Base-by-base conservation (phyloP, 352 stramenopile species). In the Phytophthora tentaculata region DNA sequence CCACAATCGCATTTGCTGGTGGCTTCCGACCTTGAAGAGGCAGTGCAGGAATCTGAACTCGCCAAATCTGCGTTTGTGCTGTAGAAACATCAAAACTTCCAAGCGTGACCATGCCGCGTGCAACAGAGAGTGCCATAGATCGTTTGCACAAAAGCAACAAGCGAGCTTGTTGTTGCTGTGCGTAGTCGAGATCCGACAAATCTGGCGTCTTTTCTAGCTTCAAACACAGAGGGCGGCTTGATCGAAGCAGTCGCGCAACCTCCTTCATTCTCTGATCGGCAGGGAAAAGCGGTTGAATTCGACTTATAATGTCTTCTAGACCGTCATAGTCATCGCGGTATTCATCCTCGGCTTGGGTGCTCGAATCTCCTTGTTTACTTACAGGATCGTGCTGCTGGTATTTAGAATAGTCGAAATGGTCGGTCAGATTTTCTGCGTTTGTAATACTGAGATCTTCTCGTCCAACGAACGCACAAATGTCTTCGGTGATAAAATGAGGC, bases 61-160 rank as follows among this genome's bases (percentile, higher is more conserved):
- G 84, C 84, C 79, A 95, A 57, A 79, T 98, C 74, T 81, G 93
- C 55, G 69, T 94, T 74, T 84, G 87, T 19, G 64, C 84, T 22
- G 62, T 80, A 56, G 48, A 67, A 47, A 82, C 56, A 56, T 97
- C 80, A 28, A 98, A 86, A 52, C 88, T 98, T 0, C 95, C 96
- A 45, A 99, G 74, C 5, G 97, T 99, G 16, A 99, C 75, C 97
- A 99, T 99, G 7, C 97, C 98, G 70, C 98, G 80, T 0, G 96
- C 98, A 8, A 99, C 76, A 1, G 94, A 86, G 3, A 98, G 73
- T 7, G 97, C 90, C 76, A 99, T 97, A 0, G 91, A 93, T 50
- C 97, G 86, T 59, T 96, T 96, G 75, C 94, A 98, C 5, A 99
- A 70, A 47, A 98, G 68, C 12, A 98, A 71, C n/a, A 99, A 84